A percentile compares a stretch with the other conserved stretches of the same genome.
Evolutionary conservation across 225 moss, liverwort and hornwort species (phyloP).

Genomic region (Anthoceros angustus): DNA sequence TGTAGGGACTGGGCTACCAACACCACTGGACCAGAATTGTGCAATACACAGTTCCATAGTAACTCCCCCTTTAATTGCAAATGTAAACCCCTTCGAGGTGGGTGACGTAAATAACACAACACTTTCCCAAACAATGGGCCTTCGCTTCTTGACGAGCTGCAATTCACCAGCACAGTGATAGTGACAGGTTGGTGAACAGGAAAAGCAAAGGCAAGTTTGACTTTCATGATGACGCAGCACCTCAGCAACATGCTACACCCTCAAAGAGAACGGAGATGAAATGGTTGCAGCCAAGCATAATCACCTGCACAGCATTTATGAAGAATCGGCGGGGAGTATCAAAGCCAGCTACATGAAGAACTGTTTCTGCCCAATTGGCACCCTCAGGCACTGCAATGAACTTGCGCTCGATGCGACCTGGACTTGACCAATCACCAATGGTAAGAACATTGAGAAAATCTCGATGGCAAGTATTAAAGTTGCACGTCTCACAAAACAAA

Average conservation of each 20-base stretch:
- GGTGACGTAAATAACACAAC: constrained; percentile 56
- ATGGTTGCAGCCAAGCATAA: not conserved
- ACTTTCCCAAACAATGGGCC: constrained; percentile 65
- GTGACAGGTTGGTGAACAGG: not conserved
- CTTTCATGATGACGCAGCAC: no score
- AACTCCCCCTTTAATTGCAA: constrained; percentile 68
- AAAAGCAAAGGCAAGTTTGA: not conserved
- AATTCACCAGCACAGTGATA: not conserved
- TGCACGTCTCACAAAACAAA: not conserved
- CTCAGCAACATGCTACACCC: no score
- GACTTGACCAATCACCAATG: not conserved
- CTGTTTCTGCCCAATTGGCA: constrained; percentile 88
- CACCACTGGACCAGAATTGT: constrained; percentile 94
- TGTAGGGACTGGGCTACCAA: constrained; percentile 65
- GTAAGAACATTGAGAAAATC: constrained; percentile 1
- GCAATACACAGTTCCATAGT: constrained; percentile 97
- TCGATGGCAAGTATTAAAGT: not conserved
- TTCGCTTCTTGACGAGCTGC: constrained; percentile 66
- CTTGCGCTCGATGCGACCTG: constrained; percentile 70
- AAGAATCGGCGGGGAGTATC: constrained; percentile 80
- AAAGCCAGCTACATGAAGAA: constrained; percentile 59
- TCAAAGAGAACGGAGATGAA: no score
- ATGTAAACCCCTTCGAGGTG: constrained; percentile 59
- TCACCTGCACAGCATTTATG: constrained; percentile 57
- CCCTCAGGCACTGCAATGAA: constrained; percentile 92